Percentiles rank a stretch among this genome's conserved stretches.
Evolutionary conservation across 2,329 filamentous ascomycete genomes (phyloP).

Genomic region (Ophiosphaerella korrae): DNA sequence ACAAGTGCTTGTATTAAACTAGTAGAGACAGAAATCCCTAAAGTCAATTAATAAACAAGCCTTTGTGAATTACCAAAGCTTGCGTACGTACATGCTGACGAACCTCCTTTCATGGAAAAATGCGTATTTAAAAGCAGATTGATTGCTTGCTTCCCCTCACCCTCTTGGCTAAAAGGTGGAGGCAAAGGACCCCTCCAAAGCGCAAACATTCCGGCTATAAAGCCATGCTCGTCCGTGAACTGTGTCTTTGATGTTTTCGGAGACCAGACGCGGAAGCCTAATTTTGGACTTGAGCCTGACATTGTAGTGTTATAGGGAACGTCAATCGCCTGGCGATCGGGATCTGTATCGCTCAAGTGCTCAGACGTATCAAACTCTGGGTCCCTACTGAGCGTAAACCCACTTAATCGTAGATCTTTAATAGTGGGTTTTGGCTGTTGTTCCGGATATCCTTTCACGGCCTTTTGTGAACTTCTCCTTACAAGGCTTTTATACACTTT

Average conservation of each 20-base stretch:
- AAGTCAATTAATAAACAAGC: too few species aligned
- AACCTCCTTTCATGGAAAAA: too few species aligned
- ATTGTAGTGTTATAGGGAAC: too few species aligned
- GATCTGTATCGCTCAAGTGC: neutral
- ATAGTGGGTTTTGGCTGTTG: neutral
- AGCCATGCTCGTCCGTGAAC: neutral
- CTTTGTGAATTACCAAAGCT: too few species aligned
- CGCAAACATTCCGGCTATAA: neutral
- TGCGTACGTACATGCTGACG: too few species aligned
- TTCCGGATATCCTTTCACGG: neutral
- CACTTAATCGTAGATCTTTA: neutral
- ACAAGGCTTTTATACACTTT: slow-evolving; percentile 1
- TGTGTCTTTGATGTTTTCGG: neutral
- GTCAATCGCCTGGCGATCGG: neutral
- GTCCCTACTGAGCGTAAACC: neutral
- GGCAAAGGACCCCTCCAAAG: too few species aligned
- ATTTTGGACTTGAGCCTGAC: neutral
- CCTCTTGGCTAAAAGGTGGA: too few species aligned
- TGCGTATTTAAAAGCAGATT: too few species aligned
- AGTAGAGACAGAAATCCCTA: too few species aligned
- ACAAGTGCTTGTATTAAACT: too few species aligned
- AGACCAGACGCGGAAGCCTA: slow-evolving; percentile 3
- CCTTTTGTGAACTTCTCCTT: neutral
- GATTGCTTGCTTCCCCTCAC: too few species aligned
- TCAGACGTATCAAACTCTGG: neutral